These are phyloP conservation scores for Mortierella sp. DNA, from an alignment of 371 early-diverging fungal species.

Conservation along the genomic window DNA sequence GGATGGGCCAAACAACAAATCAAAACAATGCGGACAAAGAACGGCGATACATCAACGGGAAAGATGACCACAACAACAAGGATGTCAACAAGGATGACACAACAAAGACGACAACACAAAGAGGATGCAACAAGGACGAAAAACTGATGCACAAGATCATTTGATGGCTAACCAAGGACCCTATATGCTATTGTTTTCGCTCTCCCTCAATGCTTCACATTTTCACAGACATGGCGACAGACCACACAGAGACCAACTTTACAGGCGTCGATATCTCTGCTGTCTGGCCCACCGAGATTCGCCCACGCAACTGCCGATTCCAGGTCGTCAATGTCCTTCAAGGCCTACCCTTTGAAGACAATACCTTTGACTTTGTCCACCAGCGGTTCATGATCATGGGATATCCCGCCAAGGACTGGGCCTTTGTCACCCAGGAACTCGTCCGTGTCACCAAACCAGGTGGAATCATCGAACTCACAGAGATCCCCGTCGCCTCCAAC, in stretches of 20 bases:
- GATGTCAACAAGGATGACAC: neutral
- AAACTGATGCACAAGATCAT: neutral
- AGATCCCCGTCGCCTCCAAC: conserved; percentile 44
- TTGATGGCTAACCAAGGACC: neutral
- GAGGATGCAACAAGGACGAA: neutral
- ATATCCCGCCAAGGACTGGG: conserved; percentile 65
- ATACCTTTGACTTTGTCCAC: conserved; percentile 72
- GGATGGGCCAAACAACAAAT: neutral
- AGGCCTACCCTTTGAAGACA: conserved; percentile 68
- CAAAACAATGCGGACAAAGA: neutral
- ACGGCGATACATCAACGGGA: neutral
- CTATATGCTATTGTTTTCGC: neutral
- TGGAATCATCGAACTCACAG: conserved; percentile 69
- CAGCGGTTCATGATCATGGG: conserved; percentile 68
- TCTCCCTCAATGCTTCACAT: neutral
- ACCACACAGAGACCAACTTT: conserved; percentile 66
- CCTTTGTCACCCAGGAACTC: conserved; percentile 62
- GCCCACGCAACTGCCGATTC: conserved; percentile 56
- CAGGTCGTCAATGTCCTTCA: conserved; percentile 62
- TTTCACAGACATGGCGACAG: conserved; percentile 67
- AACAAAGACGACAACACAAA: neutral
- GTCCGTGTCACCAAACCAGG: conserved; percentile 69
- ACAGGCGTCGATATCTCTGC: conserved; percentile 69
- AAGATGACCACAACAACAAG: neutral
- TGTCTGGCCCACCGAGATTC: conserved; percentile 64